These are phyloP conservation scores for Arctostaphylos glauca DNA, from an alignment of 148 eudicot genomes.

Conservation along the genomic window DNA sequence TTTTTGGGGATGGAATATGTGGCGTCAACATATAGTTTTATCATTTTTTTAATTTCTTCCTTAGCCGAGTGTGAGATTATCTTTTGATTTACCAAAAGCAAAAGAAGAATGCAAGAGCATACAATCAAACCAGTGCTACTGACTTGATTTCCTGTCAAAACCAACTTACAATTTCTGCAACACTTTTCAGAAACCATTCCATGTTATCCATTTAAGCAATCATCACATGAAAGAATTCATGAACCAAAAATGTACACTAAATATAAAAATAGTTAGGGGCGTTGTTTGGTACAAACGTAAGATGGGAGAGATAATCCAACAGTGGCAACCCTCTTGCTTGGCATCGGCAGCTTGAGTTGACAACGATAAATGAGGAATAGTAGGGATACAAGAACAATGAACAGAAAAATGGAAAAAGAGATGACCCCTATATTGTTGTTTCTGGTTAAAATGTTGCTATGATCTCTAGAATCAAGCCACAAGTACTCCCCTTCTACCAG, in stretches of 20 bases:
- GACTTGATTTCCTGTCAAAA: neutral
- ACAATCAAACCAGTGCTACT: neutral
- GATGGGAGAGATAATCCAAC: slow-evolving; percentile 36
- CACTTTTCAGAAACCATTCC: neutral
- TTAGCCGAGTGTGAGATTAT: too few species aligned
- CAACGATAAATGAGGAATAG: slow-evolving; percentile 32
- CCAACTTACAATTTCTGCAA: neutral
- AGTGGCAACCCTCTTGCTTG: slow-evolving; percentile 32
- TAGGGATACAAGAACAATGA: slow-evolving; percentile 34
- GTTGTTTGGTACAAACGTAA: slow-evolving; percentile 26
- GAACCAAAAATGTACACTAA: neutral
- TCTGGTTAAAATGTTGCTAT: neutral
- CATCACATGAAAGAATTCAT: neutral
- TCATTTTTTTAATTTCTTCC: too few species aligned
- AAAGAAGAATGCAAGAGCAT: neutral
- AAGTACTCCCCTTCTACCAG: slow-evolving; percentile 47
- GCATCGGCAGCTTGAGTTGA: slow-evolving; percentile 54
- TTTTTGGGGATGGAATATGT: too few species aligned
- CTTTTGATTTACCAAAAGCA: too few species aligned
- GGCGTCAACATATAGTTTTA: too few species aligned
- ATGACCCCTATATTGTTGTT: slow-evolving; percentile 18
- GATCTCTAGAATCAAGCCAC: slow-evolving; percentile 27
- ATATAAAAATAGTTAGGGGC: slow-evolving; percentile 19
- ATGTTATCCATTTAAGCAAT: neutral
- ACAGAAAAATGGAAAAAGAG: slow-evolving; percentile 29